Evolutionary conservation across 2,329 filamentous ascomycete species (phyloP), one percentile per base, ranked within the genome.

Genomic region (Colletotrichum tofieldiae): DNA sequence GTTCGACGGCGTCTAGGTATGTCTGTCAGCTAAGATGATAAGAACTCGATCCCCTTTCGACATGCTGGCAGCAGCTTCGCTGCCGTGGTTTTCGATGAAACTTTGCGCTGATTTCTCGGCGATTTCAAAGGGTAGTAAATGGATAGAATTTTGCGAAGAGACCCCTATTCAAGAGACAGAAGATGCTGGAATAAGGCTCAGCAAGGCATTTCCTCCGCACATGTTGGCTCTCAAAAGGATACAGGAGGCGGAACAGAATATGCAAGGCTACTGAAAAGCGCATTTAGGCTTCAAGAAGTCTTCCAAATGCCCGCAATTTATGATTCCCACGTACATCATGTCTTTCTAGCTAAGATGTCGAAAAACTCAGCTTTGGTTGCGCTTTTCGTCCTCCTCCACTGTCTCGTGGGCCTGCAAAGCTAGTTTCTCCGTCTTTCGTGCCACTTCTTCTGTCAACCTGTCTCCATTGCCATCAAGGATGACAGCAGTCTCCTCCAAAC

Each of bases 371-470:
- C 52, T n/a, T 8, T 18, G 37, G 5, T 4, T 11, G 20, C 52
- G 18, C 35, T 2, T 1, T 2, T 37, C 11, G 9, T 5, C n/a
- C 16, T 61, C 12, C 5, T 7, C 14, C 6, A 12, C 37, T 9
- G 26, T 23, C 41, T 51, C 51, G 9, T 68, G 41, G 6, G 58
- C 4, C 9, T 29, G 52, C 18, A 64, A 26, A 20, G 41, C 58
- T 16, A 69, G 37, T 20, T 72, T 69, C 29, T 72, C 69, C 45
- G 69, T 72, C 59, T 54, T 69, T 11, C 51, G 58, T 3, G 65
- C 65, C 12, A 72, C 79, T 2, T 79, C 78, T 1, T 72, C 45
- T 1, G 59, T 47, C n/a, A 72, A 12, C 32, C 59, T 39, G 6
- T 59, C 69, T 29, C 60, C 51, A 7, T 64, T 64, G 1, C 73